These are phyloP conservation scores for Isatis tinctoria DNA, from an alignment of 345 rosid genomes.

Conservation along the genomic window DNA sequence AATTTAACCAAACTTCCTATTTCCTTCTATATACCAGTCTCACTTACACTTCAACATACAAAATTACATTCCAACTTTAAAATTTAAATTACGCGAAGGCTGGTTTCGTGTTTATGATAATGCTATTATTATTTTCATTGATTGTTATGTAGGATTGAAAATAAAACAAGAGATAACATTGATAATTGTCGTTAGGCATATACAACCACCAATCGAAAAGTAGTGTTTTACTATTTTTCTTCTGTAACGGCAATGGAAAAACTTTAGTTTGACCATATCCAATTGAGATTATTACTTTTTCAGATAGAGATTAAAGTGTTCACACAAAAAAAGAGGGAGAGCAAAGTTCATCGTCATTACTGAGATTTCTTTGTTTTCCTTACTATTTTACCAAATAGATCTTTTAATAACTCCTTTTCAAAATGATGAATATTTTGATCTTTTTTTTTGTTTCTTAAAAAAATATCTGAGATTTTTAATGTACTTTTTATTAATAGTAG, in stretches of 20 bases:
- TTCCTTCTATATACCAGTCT: background rate
- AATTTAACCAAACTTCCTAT: conserved; percentile 9
- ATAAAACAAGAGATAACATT: background rate
- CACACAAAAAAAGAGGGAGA: too few relatives aligned
- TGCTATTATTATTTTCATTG: background rate
- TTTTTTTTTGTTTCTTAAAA: too few relatives aligned
- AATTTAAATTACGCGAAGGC: background rate
- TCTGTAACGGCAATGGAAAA: background rate
- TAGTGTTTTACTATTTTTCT: background rate
- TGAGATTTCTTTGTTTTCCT: background rate
- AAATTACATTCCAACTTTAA: background rate
- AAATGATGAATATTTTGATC: too few relatives aligned
- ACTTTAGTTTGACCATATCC: conserved; percentile 1
- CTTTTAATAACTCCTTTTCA: too few relatives aligned
- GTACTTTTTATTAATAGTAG: too few relatives aligned
- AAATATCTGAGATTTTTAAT: too few relatives aligned
- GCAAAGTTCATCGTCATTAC: background rate
- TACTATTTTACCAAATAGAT: too few relatives aligned
- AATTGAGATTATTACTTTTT: background rate
- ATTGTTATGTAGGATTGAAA: background rate
- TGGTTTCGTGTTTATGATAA: background rate
- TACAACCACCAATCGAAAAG: background rate
- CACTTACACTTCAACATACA: background rate
- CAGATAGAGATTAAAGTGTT: too few relatives aligned
- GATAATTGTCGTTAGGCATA: background rate